These are phyloP conservation scores for Jamesozyma lodderae DNA, from an alignment of 805 yeast genomes.

Conservation along the genomic window DNA sequence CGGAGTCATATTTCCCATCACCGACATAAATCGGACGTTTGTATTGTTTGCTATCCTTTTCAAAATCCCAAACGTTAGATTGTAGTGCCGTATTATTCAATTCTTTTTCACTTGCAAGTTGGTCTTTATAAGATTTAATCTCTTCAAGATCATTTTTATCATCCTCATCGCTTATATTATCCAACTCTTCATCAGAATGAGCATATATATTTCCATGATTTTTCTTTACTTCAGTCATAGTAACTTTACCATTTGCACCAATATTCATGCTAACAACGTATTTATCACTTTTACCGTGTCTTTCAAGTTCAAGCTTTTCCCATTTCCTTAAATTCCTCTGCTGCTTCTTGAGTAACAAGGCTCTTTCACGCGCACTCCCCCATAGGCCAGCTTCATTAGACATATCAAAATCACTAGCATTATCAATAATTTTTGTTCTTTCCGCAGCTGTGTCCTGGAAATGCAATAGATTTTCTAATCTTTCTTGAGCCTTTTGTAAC, in stretches of 20 bases:
- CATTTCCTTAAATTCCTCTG: conserved; percentile 62
- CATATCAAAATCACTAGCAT: conserved; percentile 67
- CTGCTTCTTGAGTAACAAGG: conserved; percentile 76
- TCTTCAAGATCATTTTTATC: conserved; percentile 27
- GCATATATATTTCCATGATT: conserved; percentile 18
- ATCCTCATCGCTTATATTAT: conserved; percentile 32
- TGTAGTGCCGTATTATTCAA: conserved; percentile 20
- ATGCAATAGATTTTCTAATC: conserved; percentile 62
- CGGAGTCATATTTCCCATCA: background rate
- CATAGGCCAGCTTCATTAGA: conserved; percentile 56
- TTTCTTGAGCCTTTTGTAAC: conserved; percentile 56
- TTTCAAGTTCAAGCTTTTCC: conserved; percentile 47
- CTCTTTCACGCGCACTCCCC: conserved; percentile 80
- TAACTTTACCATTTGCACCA: conserved; percentile 66
- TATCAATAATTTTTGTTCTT: conserved; percentile 85
- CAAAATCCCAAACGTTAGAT: conserved; percentile 50
- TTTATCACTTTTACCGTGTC: conserved; percentile 61
- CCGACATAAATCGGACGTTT: conserved; percentile 40
- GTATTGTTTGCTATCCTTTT: conserved; percentile 47
- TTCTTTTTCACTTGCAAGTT: conserved; percentile 13
- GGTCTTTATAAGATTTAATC: conserved; percentile 21
- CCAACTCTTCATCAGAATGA: conserved; percentile 25
- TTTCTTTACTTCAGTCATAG: conserved; percentile 42
- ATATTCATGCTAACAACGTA: conserved; percentile 71
- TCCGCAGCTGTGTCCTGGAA: conserved; percentile 84